These are phyloP conservation scores for Podaxis sp. DNA, from an alignment of 768 basidiomycete species.

Conservation along the genomic window DNA sequence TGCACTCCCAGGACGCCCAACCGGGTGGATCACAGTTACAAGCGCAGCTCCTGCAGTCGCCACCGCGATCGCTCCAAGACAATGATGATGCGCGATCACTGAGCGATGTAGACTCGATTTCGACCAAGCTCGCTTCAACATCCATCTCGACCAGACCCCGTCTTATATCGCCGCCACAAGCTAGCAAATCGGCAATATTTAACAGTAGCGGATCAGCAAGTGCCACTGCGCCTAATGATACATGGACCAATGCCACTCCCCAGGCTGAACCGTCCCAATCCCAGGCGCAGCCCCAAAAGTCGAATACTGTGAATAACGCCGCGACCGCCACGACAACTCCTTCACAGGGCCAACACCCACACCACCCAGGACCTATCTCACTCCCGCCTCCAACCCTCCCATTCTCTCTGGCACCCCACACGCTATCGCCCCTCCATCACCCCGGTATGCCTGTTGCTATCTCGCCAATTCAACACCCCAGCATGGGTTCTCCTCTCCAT, in stretches of 20 bases:
- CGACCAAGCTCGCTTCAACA: background rate
- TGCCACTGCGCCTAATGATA: background rate
- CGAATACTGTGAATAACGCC: background rate
- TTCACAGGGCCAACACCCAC: conserved; percentile 20
- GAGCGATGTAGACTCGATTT: conserved; percentile 10
- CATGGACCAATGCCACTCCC: background rate
- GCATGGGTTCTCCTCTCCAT: conserved; percentile 24
- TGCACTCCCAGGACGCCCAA: background rate
- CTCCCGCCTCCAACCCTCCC: conserved; percentile 53
- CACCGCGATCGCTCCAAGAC: background rate
- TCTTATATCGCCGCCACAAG: background rate
- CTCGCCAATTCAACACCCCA: conserved; percentile 37
- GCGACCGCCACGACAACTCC: conserved; percentile 1
- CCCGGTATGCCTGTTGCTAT: conserved; percentile 25
- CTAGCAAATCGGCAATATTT: background rate
- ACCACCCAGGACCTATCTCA: conserved; percentile 69
- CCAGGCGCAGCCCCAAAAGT: conserved; percentile 11
- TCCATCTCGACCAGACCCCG: background rate
- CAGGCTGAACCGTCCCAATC: background rate
- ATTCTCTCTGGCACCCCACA: conserved; percentile 21
- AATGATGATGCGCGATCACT: background rate
- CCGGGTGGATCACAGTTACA: conserved; percentile 11
- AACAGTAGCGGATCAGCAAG: background rate
- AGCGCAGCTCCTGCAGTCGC: background rate
- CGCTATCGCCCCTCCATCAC: conserved; percentile 22